Conservation (phyloP, 1,284 basidiomycete genomes). For the Marasmius sp. region DNA sequence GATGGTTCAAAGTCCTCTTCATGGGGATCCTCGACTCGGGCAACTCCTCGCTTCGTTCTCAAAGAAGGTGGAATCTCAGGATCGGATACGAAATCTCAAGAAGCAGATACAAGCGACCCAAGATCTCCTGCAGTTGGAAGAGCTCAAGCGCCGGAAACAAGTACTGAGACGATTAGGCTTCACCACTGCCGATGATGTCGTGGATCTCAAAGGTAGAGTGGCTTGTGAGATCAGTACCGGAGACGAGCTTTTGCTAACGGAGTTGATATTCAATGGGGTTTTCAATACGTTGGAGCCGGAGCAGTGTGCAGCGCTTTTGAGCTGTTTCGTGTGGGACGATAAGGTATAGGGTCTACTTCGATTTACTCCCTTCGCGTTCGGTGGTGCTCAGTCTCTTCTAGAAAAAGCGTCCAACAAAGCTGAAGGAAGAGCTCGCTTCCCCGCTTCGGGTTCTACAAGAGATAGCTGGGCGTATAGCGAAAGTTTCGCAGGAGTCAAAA, state of each 20-base stretch:
- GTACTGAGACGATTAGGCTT: constrained; percentile 92
- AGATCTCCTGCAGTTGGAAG: constrained; percentile 94
- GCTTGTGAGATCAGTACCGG: constrained; percentile 99
- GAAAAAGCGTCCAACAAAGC: constrained; percentile 86
- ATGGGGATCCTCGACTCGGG: constrained; percentile 74
- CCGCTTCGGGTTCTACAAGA: constrained; percentile 96
- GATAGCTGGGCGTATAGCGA: constrained; percentile 91
- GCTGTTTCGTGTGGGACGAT: constrained; percentile 97
- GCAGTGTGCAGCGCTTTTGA: constrained; percentile 89
- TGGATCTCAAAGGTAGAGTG: constrained; percentile 97
- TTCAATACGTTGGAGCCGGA: constrained; percentile 92
- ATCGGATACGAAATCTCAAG: constrained; percentile 75
- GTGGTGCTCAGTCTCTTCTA: constrained; percentile 27
- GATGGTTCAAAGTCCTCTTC: constrained; percentile 74
- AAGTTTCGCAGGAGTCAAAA: constrained; percentile 93
- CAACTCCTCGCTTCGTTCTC: constrained; percentile 81
- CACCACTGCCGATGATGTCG: constrained; percentile 87
- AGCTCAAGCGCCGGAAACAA: constrained; percentile 94
- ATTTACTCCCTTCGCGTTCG: neutral
- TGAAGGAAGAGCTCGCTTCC: constrained; percentile 91
- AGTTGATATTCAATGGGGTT: constrained; percentile 95
- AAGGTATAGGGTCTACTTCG: constrained; percentile 63
- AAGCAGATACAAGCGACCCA: constrained; percentile 88
- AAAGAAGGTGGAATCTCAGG: constrained; percentile 73
- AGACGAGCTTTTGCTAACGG: constrained; percentile 94